Conservation (phyloP, 805 yeast species). For the Pichia californica region DNA sequence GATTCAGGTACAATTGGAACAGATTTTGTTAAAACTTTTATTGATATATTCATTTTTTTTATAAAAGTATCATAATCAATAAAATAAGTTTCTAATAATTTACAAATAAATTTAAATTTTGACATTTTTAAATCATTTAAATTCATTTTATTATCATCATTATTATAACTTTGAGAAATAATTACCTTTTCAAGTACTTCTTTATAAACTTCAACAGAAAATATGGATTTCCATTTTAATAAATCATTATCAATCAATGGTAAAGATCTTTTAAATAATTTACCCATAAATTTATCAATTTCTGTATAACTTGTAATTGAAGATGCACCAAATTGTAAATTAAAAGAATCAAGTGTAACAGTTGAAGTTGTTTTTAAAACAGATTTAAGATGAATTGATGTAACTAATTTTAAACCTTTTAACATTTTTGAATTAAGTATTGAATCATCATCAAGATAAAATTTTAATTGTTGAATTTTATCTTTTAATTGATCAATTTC, state of each 20-base stretch:
- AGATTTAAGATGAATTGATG: background rate
- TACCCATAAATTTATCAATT: constrained; percentile 5
- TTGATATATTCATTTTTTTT: constrained; percentile 5
- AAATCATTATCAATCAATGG: constrained; percentile 9
- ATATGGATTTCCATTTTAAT: constrained; percentile 6
- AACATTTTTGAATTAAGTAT: constrained; percentile 3
- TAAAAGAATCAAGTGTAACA: constrained; percentile 2
- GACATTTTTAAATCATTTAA: constrained; percentile 1
- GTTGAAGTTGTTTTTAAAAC: background rate
- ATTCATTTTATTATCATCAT: background rate
- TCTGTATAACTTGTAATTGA: constrained; percentile 6
- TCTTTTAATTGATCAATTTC: constrained; percentile 7
- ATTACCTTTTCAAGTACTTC: constrained; percentile 11
- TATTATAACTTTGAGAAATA: constrained; percentile 1
- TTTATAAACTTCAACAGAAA: constrained; percentile 8
- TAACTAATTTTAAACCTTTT: constrained; percentile 1
- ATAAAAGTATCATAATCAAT: constrained; percentile 12
- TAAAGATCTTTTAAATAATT: constrained; percentile 4
- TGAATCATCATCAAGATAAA: constrained; percentile 9
- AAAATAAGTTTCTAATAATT: constrained; percentile 16
- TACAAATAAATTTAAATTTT: constrained; percentile 8
- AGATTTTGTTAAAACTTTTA: background rate
- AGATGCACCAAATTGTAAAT: constrained; percentile 10
- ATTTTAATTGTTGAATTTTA: constrained; percentile 6
- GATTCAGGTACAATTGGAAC: constrained; percentile 17